Base-by-base conservation (phyloP, 306 rosid species). In the Gastrolobium bilobum region DNA sequence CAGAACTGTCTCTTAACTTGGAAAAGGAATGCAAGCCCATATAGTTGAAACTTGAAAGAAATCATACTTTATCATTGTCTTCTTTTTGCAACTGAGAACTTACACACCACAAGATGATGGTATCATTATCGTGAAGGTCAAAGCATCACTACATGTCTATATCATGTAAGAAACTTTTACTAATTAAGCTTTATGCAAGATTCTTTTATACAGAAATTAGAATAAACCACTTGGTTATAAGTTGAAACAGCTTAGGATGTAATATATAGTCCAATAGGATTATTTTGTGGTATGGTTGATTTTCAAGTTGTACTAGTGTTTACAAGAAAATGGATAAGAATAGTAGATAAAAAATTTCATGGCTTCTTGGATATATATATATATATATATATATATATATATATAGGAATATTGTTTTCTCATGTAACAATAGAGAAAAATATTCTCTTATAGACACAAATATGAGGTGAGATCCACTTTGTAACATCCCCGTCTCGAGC, bases 111-210 rank as follows among this genome's bases (percentile, higher is more conserved):
- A 51, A 48, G 73, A 76, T 7, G 53, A 76, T 15, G 51, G 63
- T 64, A 11, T 63, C 54, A 38, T 76, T 40, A 76, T 26, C 14
- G 59, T 52, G 82, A 68, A 56, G 78, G 57, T 44, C 51, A 72
- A 38, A 29, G 47, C 46, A 70, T 51, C 33, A 50, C 30, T 50
- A 31, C 15, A 3, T 60, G 67, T 38, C 4, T 8, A 50, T 7
- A 47, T 38, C 77, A 53, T 77, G 47, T 6, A 33, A 60, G 35
- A 40, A 59, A 31, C 9, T 58, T 46, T 2, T 43, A 39, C 51
- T 20, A 38, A 14, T 26, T 10, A 38, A 50, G 53, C 53, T 50
- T 53, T 38, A 50, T 33, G 13, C 43, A 46, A 3, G 30, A 64
- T 42, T 77, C 48, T 44, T 68, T 46, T 78, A 61, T 35, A 58